These are phyloP conservation scores for Glomus cerebriforme DNA, from an alignment of 192 early-diverging fungal genomes.

Conservation along the genomic window DNA sequence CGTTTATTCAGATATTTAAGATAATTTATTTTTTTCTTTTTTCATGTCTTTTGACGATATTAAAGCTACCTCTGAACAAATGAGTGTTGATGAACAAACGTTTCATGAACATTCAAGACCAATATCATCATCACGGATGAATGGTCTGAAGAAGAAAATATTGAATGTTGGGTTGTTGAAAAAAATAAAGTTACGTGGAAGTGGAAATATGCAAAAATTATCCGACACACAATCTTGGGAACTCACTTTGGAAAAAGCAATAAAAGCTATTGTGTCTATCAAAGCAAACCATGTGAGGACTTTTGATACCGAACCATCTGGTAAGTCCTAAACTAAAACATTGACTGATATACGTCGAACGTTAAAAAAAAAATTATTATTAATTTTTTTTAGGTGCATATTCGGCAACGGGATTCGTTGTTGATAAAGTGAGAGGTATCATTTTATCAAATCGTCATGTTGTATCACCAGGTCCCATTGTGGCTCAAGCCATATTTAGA, in stretches of 20 bases:
- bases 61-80: too few relatives aligned
- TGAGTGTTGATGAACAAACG: too few relatives aligned
- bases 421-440: constrained; percentile 75
- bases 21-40: too few relatives aligned
- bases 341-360: too few relatives aligned
- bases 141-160: too few relatives aligned
- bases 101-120: too few relatives aligned
- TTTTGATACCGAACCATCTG: constrained; percentile 78
- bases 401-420: constrained; percentile 74
- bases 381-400: constrained; percentile 45
- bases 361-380: too few relatives aligned
- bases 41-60: too few relatives aligned
- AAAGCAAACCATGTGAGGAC: constrained; percentile 74
- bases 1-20: too few relatives aligned
- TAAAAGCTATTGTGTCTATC: constrained; percentile 79
- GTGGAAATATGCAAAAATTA: not conserved
- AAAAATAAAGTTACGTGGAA: too few relatives aligned
- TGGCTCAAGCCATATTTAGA: constrained; percentile 69
- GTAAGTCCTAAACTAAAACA: constrained; percentile 41
- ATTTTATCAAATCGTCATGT: constrained; percentile 82
- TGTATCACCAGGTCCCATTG: constrained; percentile 70
- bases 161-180: too few relatives aligned
- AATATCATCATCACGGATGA: too few relatives aligned
- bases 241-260: constrained; percentile 68
- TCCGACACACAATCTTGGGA: constrained; percentile 53